Evolutionary conservation across 768 basidiomycete genomes (phyloP), one percentile per base, ranked within the genome.

Genomic region (Mycena alexandri): DNA sequence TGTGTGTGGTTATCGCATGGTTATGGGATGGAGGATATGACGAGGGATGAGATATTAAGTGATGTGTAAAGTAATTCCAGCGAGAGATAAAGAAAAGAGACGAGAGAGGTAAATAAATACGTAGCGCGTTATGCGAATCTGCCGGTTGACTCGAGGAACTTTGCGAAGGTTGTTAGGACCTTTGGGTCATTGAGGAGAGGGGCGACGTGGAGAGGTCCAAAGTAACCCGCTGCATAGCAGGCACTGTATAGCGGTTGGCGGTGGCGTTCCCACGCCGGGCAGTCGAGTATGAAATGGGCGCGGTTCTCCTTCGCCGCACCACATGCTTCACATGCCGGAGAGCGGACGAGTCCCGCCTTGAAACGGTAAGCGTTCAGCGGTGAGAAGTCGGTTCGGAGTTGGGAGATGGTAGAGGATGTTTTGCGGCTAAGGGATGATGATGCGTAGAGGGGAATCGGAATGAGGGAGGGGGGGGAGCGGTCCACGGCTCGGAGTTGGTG

Each of bases 301-400:
- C n/a, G 33, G 29, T 38, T 56, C 21, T 56, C 54, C 24, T 16
- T 42, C 5, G 41, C 12, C 3, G 38, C 54, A 0, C 54, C 54
- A 24, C 54, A 56, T 6, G 41, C 41, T 3, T 56, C 54, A 24
- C 54, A 56, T 1, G 22, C 38, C 14, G 54, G 21, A 1, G 54
- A 56, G n/a, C 6, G 8, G 14, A 25, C 24, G 10, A 56, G 25
- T 2, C 54, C 54, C 14, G 54, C 24, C 41, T 43, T 56, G 36
- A 14, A 19, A 7, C 54, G 54, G n/a, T 42, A 14, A 3, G 54
- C 54, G 16, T 56, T 56, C 4, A 56, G 54, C 16, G 14, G 16
- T 1, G 54, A 16, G 22, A 34, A 34, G 21, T 41, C 54, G 41
- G 54, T 56, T 14, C 21, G 54, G 12, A 56, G 54, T 38, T 56